These are phyloP conservation scores for Starmera dryadoides DNA, from an alignment of 805 yeast species.

Conservation along the genomic window DNA sequence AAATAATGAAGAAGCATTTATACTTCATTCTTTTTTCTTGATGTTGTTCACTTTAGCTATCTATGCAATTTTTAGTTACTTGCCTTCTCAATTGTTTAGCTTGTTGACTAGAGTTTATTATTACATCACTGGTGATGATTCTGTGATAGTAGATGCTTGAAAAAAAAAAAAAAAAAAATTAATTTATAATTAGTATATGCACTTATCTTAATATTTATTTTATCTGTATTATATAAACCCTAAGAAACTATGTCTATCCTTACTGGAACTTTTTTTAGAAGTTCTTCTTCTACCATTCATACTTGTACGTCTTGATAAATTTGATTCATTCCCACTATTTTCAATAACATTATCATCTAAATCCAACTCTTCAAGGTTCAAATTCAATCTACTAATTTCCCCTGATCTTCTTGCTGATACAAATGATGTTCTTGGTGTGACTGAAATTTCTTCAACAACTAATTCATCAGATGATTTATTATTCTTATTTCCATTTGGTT, in stretches of 20 bases:
- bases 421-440: background rate
- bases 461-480: background rate
- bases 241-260: slow-evolving; percentile 4
- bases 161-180: background rate
- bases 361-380: slow-evolving; percentile 15
- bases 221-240: background rate
- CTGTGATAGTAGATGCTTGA: slow-evolving; percentile 4
- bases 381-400: slow-evolving; percentile 11
- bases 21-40: slow-evolving; percentile 30
- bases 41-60: slow-evolving; percentile 28
- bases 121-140: slow-evolving; percentile 27
- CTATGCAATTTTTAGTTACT: slow-evolving; percentile 28
- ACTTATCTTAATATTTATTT: background rate
- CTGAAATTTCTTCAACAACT: background rate
- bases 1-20: slow-evolving; percentile 34
- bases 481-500: background rate
- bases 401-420: slow-evolving; percentile 3
- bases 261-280: slow-evolving; percentile 3
- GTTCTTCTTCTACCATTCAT: slow-evolving; percentile 9
- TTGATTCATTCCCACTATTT: background rate
- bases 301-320: slow-evolving; percentile 9
- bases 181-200: background rate
- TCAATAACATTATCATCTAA: slow-evolving; percentile 2
- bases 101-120: slow-evolving; percentile 21
- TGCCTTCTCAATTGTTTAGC: slow-evolving; percentile 19